Evolutionary conservation across 805 yeast species (phyloP).

Genomic region (Jamesozyma piceae): DNA sequence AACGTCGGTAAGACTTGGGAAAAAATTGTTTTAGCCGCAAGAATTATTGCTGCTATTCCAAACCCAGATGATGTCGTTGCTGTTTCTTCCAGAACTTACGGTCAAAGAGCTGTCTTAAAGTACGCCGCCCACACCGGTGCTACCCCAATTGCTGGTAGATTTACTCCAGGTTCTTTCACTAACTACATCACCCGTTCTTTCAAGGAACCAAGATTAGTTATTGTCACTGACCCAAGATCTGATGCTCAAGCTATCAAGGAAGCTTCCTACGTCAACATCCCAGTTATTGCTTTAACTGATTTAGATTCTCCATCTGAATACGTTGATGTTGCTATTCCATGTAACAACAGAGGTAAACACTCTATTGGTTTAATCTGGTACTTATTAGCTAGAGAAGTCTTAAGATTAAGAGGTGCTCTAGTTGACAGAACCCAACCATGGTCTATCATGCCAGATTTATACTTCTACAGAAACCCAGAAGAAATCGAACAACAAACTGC

Average conservation of each 20-base stretch:
- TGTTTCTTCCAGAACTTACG: slow-evolving; percentile 97
- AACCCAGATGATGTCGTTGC: slow-evolving; percentile 98
- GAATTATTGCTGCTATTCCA: slow-evolving; percentile 99
- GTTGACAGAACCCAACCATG: slow-evolving; percentile 95
- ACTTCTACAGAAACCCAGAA: slow-evolving; percentile 99
- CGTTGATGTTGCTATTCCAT: slow-evolving; percentile 99
- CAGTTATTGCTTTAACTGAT: slow-evolving; percentile 98
- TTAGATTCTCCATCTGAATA: slow-evolving; percentile 98
- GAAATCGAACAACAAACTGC: slow-evolving; percentile 77
- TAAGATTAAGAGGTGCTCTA: slow-evolving; percentile 95
- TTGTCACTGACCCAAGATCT: slow-evolving; percentile 99
- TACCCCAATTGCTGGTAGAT: slow-evolving; percentile 99
- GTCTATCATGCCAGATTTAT: slow-evolving; percentile 99
- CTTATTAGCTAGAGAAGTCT: slow-evolving; percentile 97
- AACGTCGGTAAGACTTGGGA: slow-evolving; percentile 99
- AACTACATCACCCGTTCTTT: slow-evolving; percentile 99
- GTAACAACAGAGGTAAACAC: slow-evolving; percentile 99
- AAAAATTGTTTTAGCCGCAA: slow-evolving; percentile 98
- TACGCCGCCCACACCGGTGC: slow-evolving; percentile 99
- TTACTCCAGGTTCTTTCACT: slow-evolving; percentile 99
- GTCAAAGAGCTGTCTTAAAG: slow-evolving; percentile 99
- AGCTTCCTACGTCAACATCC: slow-evolving; percentile 99
- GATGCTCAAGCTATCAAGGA: slow-evolving; percentile 99
- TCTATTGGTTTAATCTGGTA: slow-evolving; percentile 99
- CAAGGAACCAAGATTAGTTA: slow-evolving; percentile 99